Conservation (phyloP, 2,329 filamentous ascomycete species). For the Aspergillus hiratsukae region DNA sequence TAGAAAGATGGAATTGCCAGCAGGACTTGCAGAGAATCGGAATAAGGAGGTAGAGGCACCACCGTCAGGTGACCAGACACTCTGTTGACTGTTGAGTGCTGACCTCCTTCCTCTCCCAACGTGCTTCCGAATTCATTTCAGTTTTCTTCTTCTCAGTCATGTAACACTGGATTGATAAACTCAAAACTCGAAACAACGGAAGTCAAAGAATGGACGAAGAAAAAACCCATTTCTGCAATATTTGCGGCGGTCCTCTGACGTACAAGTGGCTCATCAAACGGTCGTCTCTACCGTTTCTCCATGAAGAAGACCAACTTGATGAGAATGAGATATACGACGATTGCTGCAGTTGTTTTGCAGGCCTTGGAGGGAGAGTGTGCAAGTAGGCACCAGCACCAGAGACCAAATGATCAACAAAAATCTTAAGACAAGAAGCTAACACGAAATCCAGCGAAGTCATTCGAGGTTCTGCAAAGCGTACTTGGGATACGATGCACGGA, state of each 20-base stretch:
- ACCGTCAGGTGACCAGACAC: too few species aligned
- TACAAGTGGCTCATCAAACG: neutral
- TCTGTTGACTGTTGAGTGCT: too few species aligned
- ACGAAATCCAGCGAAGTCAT: neutral
- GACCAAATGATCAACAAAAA: too few species aligned
- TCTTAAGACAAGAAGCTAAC: neutral
- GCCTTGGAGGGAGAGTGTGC: neutral
- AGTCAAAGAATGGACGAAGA: too few species aligned
- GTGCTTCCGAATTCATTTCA: too few species aligned
- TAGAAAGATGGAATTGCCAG: too few species aligned
- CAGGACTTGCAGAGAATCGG: too few species aligned
- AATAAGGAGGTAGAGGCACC: too few species aligned
- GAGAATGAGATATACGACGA: neutral
- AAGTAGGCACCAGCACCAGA: neutral
- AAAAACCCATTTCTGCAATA: neutral
- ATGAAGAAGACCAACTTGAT: neutral
- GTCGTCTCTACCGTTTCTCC: neutral
- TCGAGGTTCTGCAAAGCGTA: neutral
- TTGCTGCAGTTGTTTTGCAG: neutral
- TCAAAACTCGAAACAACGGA: too few species aligned
- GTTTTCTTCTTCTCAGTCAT: too few species aligned
- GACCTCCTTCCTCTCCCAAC: too few species aligned
- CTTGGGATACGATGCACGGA: neutral
- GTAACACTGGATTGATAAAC: too few species aligned
- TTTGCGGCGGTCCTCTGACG: neutral